Conservation (phyloP, 2,329 filamentous ascomycete species). For the Lachnellula occidentalis region DNA sequence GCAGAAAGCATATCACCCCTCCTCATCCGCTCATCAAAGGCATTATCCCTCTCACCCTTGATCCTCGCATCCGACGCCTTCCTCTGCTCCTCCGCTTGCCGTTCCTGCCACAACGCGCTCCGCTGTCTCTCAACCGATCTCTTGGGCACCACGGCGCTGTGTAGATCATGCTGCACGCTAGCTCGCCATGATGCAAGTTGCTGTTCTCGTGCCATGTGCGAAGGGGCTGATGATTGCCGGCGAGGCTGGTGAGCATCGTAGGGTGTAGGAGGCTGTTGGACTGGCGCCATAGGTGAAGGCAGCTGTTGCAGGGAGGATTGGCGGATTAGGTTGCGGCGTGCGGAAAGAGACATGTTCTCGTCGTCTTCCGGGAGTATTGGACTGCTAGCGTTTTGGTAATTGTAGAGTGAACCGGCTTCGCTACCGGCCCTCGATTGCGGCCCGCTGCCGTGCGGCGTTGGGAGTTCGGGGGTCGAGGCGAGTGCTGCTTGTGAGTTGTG, state of each 20-base stretch:
- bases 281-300: slow-evolving; percentile 1
- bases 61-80: slow-evolving; percentile 51
- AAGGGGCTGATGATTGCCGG: slow-evolving; percentile 40
- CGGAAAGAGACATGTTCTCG: slow-evolving; percentile 62
- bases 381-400: slow-evolving; percentile 21
- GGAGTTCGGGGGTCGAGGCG: slow-evolving; percentile 11
- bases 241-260: slow-evolving; percentile 53
- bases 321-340: slow-evolving; percentile 8
- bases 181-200: slow-evolving; percentile 63
- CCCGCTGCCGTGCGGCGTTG: slow-evolving; percentile 13
- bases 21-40: slow-evolving; percentile 71
- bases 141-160: slow-evolving; percentile 29
- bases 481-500: slow-evolving; percentile 1
- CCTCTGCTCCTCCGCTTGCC: slow-evolving; percentile 48
- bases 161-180: slow-evolving; percentile 58
- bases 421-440: slow-evolving; percentile 28
- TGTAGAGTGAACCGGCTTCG: slow-evolving; percentile 39
- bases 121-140: slow-evolving; percentile 48
- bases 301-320: slow-evolving; percentile 24
- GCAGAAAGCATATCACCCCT: slow-evolving; percentile 67
- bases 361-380: slow-evolving; percentile 37
- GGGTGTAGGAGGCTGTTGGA: slow-evolving; percentile 25
- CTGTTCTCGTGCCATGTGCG: slow-evolving; percentile 45
- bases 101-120: slow-evolving; percentile 53
- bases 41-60: slow-evolving; percentile 53